A percentile compares a stretch with the other conserved stretches of the same genome.
These are phyloP conservation scores for Aspergillus sp. DNA, from an alignment of 2,329 filamentous ascomycete species.

Conservation along the genomic window DNA sequence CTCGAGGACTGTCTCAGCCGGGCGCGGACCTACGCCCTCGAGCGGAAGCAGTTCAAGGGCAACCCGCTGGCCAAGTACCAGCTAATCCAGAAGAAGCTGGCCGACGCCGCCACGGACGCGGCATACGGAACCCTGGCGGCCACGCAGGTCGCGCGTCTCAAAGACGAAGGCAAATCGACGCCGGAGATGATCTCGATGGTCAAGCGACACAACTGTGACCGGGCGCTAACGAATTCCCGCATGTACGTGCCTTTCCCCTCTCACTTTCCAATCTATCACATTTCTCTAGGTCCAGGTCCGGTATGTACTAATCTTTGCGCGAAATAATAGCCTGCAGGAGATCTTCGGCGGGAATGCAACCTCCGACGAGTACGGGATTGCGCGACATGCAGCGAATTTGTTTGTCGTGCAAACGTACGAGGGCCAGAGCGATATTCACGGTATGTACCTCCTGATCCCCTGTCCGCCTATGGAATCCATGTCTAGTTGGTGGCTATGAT, in stretches of 20 bases:
- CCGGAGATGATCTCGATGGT: slow-evolving; percentile 98
- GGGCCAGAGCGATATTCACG: slow-evolving; percentile 96
- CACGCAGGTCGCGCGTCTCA: slow-evolving; percentile 86
- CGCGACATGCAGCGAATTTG: slow-evolving; percentile 89
- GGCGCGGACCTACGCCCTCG: slow-evolving; percentile 81
- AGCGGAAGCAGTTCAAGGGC: slow-evolving; percentile 92
- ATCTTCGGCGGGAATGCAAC: slow-evolving; percentile 98
- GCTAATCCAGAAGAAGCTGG: slow-evolving; percentile 95
- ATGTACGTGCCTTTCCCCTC: slow-evolving; percentile 44
- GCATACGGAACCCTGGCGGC: slow-evolving; percentile 88
- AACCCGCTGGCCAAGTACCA: slow-evolving; percentile 96
- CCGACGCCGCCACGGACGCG: slow-evolving; percentile 87
- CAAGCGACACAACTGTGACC: slow-evolving; percentile 96
- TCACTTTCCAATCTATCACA: neutral
- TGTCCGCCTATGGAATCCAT: neutral
- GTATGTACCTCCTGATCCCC: slow-evolving; percentile 54
- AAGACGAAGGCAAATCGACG: slow-evolving; percentile 82
- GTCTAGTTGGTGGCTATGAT: neutral
- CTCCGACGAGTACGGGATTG: slow-evolving; percentile 94
- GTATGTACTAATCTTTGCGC: neutral
- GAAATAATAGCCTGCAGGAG: slow-evolving; percentile 69
- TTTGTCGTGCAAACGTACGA: slow-evolving; percentile 99
- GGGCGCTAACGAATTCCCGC: slow-evolving; percentile 76
- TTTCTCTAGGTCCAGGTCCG: neutral
- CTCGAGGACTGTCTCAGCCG: slow-evolving; percentile 86